A percentile compares a stretch with the other conserved stretches of the same genome.
These are phyloP conservation scores for Tricholoma sp. DNA, from an alignment of 768 basidiomycete genomes.

Conservation along the genomic window DNA sequence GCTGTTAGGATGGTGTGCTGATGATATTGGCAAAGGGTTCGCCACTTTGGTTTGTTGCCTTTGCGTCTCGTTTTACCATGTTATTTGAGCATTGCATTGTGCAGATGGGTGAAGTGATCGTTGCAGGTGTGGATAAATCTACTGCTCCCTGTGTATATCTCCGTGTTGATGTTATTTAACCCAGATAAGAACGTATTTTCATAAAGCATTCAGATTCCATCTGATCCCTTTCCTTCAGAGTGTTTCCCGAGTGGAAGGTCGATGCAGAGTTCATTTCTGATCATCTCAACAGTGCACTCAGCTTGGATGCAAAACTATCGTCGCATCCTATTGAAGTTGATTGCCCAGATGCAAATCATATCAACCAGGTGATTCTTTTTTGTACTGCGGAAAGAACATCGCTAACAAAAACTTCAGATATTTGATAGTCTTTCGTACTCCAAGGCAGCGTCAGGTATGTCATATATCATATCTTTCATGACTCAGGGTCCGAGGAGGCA, in stretches of 20 bases:
- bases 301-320: slow-evolving; percentile 78
- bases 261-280: slow-evolving; percentile 77
- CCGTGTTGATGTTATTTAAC: not conserved
- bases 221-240: slow-evolving; percentile 28
- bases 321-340: slow-evolving; percentile 94
- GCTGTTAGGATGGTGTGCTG: not conserved
- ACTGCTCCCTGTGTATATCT: not conserved
- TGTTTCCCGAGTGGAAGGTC: slow-evolving; percentile 85
- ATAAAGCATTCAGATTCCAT: not conserved
- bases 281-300: slow-evolving; percentile 72
- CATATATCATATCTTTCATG: not conserved
- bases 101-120: slow-evolving; percentile 85
- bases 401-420: slow-evolving; percentile 44
- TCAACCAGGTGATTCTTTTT: slow-evolving; percentile 53
- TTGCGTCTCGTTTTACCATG: not conserved
- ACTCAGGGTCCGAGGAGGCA: not conserved
- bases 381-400: not conserved
- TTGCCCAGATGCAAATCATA: slow-evolving; percentile 80
- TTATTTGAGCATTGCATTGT: slow-evolving; percentile 4
- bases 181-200: not conserved
- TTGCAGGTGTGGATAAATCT: slow-evolving; percentile 51
- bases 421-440: slow-evolving; percentile 87
- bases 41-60: slow-evolving; percentile 62
- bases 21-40: slow-evolving; percentile 48
- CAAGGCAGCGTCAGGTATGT: slow-evolving; percentile 71